Evolutionary conservation across 805 yeast species (phyloP), one percentile per base, ranked within the genome.

Genomic region (Zygoascus flipseniorum): DNA sequence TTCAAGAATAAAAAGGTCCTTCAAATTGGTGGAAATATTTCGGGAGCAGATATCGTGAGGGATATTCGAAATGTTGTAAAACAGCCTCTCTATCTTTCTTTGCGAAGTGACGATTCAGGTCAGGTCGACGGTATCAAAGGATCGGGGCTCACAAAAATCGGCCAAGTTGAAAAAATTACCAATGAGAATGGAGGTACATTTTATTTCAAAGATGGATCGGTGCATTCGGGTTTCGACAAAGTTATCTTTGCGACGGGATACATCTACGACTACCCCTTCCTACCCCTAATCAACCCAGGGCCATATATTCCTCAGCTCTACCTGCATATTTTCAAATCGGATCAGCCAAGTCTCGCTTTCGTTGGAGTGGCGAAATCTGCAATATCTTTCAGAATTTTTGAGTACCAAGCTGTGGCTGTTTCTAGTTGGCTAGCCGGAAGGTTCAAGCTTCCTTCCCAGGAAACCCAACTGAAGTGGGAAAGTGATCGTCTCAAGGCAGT

Each of bases 1-100:
- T 83, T 72, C 54, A 56, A 51, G 13, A 71, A 65, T 53, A 72
- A 73, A 43, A 72, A 68, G 35, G 80, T 83, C n/a, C 66, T 86
- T 43, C 76, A 86, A 8, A 79, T 87, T 13, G 95, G 95, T 0
- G 83, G 82, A 60, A 81, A 83, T 8, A 83, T 92, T 2, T 81
- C 89, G 23, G 96, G 92, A 23, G 77, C 80, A 18, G 96, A 89
- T 63, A 71, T 86, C 42, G 11, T 26, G 19, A 28, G 53, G 32
- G 47, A 50, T 14, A 48, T 48, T 19, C 18, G 43, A 16, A 53
- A 47, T 14, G 47, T 48, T 19, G 51, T 52, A 13, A 20, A 44
- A 5, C 32, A 14, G 20, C 47, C 47, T 2, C 32, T 44, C n/a
- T 47, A 47, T 31, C 4, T 47, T 47, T 47, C 50, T 3, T 41